A percentile compares a stretch with the other conserved stretches of the same genome.
phyloP scores from a whole-genome alignment of 129 eudicot species.

The Artemisia tridentata region DNA sequence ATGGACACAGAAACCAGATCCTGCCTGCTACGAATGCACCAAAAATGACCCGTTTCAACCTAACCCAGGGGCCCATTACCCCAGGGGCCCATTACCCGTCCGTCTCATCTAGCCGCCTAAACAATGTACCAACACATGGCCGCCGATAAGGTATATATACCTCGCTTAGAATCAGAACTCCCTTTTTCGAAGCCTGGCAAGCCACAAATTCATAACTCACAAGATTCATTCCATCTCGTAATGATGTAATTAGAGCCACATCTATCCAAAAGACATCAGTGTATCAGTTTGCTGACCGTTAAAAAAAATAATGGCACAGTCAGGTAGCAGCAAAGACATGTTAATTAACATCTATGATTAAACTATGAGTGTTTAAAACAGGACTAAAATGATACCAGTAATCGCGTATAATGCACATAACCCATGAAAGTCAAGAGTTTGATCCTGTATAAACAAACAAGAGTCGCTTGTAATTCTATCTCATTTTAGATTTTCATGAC shows the following conservation, averaged over 20 bases:
- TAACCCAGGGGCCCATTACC: no score
- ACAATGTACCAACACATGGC: not conserved
- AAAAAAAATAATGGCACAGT: not conserved
- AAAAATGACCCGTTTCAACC: no score
- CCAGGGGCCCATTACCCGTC: no score
- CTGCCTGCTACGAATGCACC: no score
- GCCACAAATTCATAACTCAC: slow-evolving; percentile 92
- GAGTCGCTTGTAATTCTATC: not conserved
- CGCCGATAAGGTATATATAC: slow-evolving; percentile 27
- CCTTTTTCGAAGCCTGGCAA: slow-evolving; percentile 79
- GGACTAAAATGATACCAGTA: slow-evolving; percentile 49
- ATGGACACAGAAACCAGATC: no score
- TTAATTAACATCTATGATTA: not conserved
- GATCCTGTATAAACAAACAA: slow-evolving; percentile 46
- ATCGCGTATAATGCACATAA: slow-evolving; percentile 75
- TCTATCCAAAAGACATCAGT: slow-evolving; percentile 35
- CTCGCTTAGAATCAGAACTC: slow-evolving; percentile 88
- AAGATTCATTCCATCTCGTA: slow-evolving; percentile 93
- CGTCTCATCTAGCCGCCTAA: no score
- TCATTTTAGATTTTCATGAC: not conserved
- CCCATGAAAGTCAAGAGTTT: slow-evolving; percentile 73
- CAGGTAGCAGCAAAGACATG: not conserved
- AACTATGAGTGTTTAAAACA: not conserved
- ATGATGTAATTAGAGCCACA: slow-evolving; percentile 78
- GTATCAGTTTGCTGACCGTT: not conserved